Percentiles rank a stretch among this genome's conserved stretches.
phyloP scores from a whole-genome alignment of 1,284 basidiomycete genomes.

The Naganishia sp. region DNA sequence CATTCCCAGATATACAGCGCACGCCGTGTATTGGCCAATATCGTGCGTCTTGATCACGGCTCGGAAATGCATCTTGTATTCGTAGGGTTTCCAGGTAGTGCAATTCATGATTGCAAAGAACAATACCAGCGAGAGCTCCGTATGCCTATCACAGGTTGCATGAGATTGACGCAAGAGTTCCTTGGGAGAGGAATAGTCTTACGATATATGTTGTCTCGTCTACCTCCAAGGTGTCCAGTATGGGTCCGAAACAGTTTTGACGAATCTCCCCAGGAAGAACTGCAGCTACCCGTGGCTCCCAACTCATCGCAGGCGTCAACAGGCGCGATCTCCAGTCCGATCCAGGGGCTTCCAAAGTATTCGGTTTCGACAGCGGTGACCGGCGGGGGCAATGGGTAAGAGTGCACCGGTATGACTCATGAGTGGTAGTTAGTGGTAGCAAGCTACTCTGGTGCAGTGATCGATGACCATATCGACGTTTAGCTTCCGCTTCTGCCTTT shows the following conservation, averaged over 20 bases:
- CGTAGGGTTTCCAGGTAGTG: conserved; percentile 12
- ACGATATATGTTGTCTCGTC: conserved; percentile 8
- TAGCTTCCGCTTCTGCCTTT: too few species aligned
- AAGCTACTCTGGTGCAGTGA: too few species aligned
- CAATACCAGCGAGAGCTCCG: conserved; percentile 14
- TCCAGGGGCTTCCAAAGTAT: not conserved
- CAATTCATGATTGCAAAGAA: conserved; percentile 18
- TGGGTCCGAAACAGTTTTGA: conserved; percentile 12
- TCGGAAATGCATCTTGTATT: conserved; percentile 26
- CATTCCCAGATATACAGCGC: not conserved
- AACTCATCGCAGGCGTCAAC: conserved; percentile 6
- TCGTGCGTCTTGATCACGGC: not conserved
- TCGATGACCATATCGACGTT: too few species aligned
- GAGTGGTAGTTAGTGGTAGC: too few species aligned
- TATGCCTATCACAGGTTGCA: not conserved
- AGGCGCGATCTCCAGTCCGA: not conserved
- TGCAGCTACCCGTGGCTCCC: conserved; percentile 10
- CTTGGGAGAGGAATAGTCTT: not conserved
- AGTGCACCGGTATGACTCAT: too few species aligned
- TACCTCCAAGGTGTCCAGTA: conserved; percentile 7
- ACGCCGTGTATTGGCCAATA: conserved; percentile 8
- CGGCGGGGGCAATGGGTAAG: too few species aligned
- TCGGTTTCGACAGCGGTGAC: too few species aligned
- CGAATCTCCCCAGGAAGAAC: conserved; percentile 15
- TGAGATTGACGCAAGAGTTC: not conserved